Conservation (phyloP, 306 rosid genomes). For the Sindora glabra region DNA sequence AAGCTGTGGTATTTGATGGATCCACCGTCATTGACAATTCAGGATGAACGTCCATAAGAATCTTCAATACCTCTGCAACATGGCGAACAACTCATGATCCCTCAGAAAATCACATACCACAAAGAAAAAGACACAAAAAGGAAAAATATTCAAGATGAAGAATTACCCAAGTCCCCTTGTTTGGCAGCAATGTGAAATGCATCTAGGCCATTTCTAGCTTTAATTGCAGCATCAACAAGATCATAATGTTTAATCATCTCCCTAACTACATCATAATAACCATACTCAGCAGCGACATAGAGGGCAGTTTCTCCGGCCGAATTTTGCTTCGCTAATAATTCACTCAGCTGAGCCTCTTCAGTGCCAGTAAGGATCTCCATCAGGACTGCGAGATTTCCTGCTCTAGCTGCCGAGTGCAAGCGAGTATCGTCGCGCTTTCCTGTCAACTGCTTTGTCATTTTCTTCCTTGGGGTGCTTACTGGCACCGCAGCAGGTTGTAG, state of each 20-base stretch:
- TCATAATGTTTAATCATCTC: conserved; percentile 72
- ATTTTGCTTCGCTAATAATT: conserved; percentile 57
- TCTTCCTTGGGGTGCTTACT: conserved; percentile 43
- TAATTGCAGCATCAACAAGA: conserved; percentile 68
- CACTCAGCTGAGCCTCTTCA: conserved; percentile 40
- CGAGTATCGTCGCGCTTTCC: conserved; percentile 83
- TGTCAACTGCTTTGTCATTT: conserved; percentile 82
- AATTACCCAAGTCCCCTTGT: conserved; percentile 82
- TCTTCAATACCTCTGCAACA: conserved; percentile 62
- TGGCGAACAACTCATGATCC: background rate
- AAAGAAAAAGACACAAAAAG: conserved; percentile 3
- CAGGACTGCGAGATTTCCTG: conserved; percentile 45
- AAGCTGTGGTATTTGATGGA: conserved; percentile 84
- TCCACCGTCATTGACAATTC: conserved; percentile 88
- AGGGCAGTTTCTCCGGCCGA: conserved; percentile 87
- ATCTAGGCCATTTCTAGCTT: conserved; percentile 90
- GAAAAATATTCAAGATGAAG: background rate
- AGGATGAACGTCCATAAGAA: conserved; percentile 75
- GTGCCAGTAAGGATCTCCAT: conserved; percentile 31
- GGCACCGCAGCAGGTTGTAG: conserved; percentile 28
- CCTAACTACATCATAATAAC: conserved; percentile 66
- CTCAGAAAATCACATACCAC: conserved; percentile 1
- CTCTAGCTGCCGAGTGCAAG: conserved; percentile 75
- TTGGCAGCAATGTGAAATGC: conserved; percentile 96
- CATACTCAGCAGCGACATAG: conserved; percentile 84